Conservation (phyloP, 2,329 filamentous ascomycete genomes). For the Fusarium liriodendri region DNA sequence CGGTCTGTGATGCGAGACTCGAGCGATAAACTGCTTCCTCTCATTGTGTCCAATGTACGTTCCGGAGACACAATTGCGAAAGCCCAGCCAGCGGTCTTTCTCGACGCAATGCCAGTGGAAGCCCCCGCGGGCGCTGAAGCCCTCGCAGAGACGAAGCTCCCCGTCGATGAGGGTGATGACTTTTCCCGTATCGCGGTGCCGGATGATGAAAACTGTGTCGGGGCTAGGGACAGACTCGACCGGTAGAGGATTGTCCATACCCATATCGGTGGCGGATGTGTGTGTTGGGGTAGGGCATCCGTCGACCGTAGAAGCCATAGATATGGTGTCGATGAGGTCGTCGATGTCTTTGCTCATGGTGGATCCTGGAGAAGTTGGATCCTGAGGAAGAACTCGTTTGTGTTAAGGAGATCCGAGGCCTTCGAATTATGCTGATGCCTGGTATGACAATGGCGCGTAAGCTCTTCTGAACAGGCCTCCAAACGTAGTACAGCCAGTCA, state of each 20-base stretch:
- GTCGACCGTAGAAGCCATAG: slow-evolving; percentile 34
- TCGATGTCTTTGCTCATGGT: slow-evolving; percentile 32
- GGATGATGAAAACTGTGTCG: slow-evolving; percentile 47
- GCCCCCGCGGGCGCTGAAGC: slow-evolving; percentile 29
- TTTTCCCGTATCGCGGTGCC: slow-evolving; percentile 38
- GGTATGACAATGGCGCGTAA: neutral
- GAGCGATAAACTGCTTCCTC: slow-evolving; percentile 35
- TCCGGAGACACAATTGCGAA: slow-evolving; percentile 49
- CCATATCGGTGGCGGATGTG: slow-evolving; percentile 14
- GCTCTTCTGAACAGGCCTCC: neutral
- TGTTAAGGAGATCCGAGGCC: neutral
- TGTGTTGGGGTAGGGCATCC: slow-evolving; percentile 30
- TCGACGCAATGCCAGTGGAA: slow-evolving; percentile 54
- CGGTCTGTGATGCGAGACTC: slow-evolving; percentile 35
- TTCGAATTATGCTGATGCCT: neutral
- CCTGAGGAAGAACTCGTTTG: neutral
- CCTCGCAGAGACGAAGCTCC: slow-evolving; percentile 38
- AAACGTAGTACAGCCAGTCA: neutral
- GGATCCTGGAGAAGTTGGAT: neutral
- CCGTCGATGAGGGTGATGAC: slow-evolving; percentile 48
- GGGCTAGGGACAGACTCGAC: slow-evolving; percentile 39
- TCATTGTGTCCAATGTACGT: slow-evolving; percentile 49
- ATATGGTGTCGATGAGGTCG: slow-evolving; percentile 31
- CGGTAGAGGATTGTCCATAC: neutral
- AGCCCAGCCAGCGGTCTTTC: slow-evolving; percentile 52